Percentiles rank a stretch among this genome's conserved stretches.
phyloP scores from a whole-genome alignment of 1,284 basidiomycete genomes.

The Ceratorhiza oryzae-sativae region DNA sequence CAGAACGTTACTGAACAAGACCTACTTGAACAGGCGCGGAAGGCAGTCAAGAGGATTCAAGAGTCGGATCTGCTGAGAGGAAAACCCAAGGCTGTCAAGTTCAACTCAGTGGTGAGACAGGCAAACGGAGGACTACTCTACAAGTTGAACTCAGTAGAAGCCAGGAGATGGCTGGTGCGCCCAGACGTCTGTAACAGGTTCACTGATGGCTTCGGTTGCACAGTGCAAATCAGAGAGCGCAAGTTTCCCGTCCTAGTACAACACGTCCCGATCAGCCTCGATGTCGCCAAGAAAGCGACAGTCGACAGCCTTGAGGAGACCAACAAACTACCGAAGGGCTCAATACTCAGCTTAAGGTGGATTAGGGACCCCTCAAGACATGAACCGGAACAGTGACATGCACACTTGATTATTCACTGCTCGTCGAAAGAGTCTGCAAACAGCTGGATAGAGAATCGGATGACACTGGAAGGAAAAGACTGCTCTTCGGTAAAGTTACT shows the following conservation, averaged over 20 bases:
- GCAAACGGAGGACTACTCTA: neutral
- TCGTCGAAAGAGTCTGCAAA: neutral
- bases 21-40: neutral
- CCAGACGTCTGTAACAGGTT: conserved; percentile 10
- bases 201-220: conserved; percentile 10
- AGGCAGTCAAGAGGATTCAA: neutral
- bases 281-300: neutral
- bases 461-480: neutral
- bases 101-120: neutral
- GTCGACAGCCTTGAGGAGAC: neutral
- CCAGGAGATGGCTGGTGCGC: conserved; percentile 4
- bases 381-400: neutral
- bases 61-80: neutral
- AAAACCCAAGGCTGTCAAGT: neutral
- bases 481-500: neutral
- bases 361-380: neutral
- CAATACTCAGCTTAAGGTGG: neutral
- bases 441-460: neutral
- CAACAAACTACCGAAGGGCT: neutral
- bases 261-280: neutral
- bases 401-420: conserved; percentile 13
- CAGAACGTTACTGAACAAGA: neutral
- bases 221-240: neutral
- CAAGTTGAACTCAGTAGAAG: neutral
- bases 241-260: neutral